Evolutionary conservation across 768 basidiomycete species (phyloP), one percentile per base, ranked within the genome.

Genomic region (Leccinum rimulosum): DNA sequence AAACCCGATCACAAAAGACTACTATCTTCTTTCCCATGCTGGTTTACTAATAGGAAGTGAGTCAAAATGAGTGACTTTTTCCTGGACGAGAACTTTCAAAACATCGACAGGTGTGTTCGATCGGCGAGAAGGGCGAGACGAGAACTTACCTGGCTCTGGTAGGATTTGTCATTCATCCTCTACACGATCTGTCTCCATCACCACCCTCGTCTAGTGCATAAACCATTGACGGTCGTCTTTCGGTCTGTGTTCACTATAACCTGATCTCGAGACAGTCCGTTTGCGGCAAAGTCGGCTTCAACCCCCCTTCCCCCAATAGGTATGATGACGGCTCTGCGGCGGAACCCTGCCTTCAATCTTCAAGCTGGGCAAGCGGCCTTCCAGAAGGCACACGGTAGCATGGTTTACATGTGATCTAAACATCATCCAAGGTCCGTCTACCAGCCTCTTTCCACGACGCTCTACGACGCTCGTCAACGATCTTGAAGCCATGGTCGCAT

Each of bases 361-460:
- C 64, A 65, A 1, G 55, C 45, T 8, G 82, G 75, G 74, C 61
- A 68, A 35, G 51, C 56, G 0, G 75, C 75, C 7, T 80, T 77
- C 50, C 62, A 53, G 4, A 57, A 59, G 0, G 66, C 68, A 1
- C 77, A 80, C 60, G 19, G 19, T 0, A 67, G 67, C 4, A 57
- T 79, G 61, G 63, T 72, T 61, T 74, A 73, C 55, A 73, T 74
- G 71, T 38, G 22, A 22, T 22, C 22, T 22, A 22, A 22, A 22
- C 22, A 22, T 22, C 22, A 22, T 22, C 22, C 22, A 22, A 22
- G 22, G 22, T 22, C 22, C 22, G 22, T 22, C 38, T 76, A 89
- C 81, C 82, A 82, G 25, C 91, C 91, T 38, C 91, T 83, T 31
- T 76, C 74, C 8, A 89, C 87, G 51, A 90, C 22, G 22, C 22